Conservation (phyloP, 306 rosid species). For the Biancaea sappan region DNA sequence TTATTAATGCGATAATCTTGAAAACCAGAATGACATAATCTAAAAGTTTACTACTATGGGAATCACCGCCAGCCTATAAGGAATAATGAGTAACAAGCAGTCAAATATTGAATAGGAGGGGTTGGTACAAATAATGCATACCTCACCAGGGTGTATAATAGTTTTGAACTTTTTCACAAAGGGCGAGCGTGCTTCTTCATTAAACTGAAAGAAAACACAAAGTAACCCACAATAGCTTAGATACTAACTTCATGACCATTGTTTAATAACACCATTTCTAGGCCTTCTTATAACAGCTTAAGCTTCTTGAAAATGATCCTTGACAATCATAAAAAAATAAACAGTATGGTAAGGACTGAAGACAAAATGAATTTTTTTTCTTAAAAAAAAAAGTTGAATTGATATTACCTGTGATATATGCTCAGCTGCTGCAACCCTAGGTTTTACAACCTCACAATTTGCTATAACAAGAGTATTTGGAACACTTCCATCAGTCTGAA, state of each 20-base stretch:
- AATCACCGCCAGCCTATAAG: not conserved
- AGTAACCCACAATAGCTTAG: not conserved
- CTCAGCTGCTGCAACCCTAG: conserved; percentile 94
- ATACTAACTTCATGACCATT: not conserved
- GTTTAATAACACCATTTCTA: not conserved
- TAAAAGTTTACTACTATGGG: not conserved
- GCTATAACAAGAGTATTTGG: conserved; percentile 94
- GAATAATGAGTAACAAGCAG: not conserved
- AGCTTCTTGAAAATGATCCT: not conserved
- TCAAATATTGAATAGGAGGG: not conserved
- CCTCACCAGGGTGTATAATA: conserved; percentile 98
- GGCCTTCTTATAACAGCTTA: not conserved
- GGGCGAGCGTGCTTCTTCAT: conserved; percentile 94
- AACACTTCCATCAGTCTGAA: conserved; percentile 87
- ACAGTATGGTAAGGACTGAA: not conserved
- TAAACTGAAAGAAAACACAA: conserved; percentile 58
- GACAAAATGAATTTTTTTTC: not conserved
- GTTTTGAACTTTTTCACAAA: conserved; percentile 92
- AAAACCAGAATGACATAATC: not conserved
- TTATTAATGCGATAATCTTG: not conserved
- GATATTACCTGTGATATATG: conserved; percentile 71
- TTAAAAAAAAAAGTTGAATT: not conserved
- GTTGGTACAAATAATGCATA: conserved; percentile 16
- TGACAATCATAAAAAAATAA: not conserved
- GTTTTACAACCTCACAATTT: conserved; percentile 81